These are phyloP conservation scores for Penicillium sclerotigenum DNA, from an alignment of 2,329 filamentous ascomycete species.

Conservation along the genomic window DNA sequence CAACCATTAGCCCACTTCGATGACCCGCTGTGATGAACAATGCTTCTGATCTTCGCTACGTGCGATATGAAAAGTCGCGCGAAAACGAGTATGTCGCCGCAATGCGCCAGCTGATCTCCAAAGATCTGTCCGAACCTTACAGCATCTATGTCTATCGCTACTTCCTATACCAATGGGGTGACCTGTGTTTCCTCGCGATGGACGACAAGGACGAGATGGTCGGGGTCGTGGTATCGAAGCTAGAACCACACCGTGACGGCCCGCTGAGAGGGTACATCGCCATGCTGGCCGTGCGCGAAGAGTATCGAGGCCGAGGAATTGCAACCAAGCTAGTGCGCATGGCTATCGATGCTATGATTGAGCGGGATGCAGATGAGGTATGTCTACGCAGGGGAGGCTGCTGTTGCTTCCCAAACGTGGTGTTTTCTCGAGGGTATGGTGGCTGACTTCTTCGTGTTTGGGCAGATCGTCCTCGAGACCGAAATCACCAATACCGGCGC, in stretches of 20 bases:
- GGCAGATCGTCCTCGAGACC: slow-evolving; percentile 81
- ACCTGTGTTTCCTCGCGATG: slow-evolving; percentile 84
- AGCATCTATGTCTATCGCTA: slow-evolving; percentile 99
- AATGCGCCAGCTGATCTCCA: slow-evolving; percentile 89
- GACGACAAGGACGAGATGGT: slow-evolving; percentile 60
- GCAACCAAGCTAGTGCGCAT: slow-evolving; percentile 83
- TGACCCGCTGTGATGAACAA: slow-evolving; percentile 30
- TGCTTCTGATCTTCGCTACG: slow-evolving; percentile 49
- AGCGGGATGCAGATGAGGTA: slow-evolving; percentile 77
- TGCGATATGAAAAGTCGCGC: slow-evolving; percentile 58
- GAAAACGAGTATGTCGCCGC: slow-evolving; percentile 71
- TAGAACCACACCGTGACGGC: slow-evolving; percentile 83
- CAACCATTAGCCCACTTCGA: slow-evolving; percentile 12
- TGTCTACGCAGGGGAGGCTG: slow-evolving; percentile 3
- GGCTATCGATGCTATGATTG: slow-evolving; percentile 88
- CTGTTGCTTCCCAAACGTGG: neutral
- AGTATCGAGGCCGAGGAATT: slow-evolving; percentile 79
- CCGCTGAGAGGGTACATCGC: slow-evolving; percentile 93
- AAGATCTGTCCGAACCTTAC: slow-evolving; percentile 95
- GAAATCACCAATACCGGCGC: slow-evolving; percentile 89
- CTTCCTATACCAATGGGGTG: slow-evolving; percentile 95
- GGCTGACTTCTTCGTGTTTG: slow-evolving; percentile 8
- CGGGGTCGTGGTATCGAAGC: slow-evolving; percentile 90
- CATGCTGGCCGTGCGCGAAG: slow-evolving; percentile 88
- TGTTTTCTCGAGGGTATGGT: neutral